Percentiles rank a stretch among this genome's conserved stretches.
These are phyloP conservation scores for Gentiana straminea DNA, from an alignment of 257 asterid species.

Conservation along the genomic window DNA sequence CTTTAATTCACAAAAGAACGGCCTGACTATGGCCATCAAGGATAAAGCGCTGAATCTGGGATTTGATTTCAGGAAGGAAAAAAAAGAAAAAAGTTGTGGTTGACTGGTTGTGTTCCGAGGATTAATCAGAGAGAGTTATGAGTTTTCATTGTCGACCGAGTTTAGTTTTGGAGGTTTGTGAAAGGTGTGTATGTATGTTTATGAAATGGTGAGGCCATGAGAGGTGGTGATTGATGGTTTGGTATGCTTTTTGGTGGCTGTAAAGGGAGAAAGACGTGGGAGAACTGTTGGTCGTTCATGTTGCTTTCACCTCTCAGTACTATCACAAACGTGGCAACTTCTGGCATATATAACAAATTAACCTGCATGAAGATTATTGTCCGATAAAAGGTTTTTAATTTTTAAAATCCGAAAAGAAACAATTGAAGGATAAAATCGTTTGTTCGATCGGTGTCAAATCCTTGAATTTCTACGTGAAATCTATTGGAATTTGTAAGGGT, in stretches of 20 bases:
- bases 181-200: neutral
- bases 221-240: constrained; percentile 8
- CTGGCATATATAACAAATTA: too few species aligned
- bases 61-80: constrained; percentile 2
- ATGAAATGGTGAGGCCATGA: constrained; percentile 12
- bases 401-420: too few species aligned
- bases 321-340: too few species aligned
- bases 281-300: constrained; percentile 26
- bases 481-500: too few species aligned
- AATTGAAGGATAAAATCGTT: too few species aligned
- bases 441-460: too few species aligned
- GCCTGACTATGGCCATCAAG: constrained; percentile 46
- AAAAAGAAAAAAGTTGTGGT: neutral
- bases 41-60: neutral
- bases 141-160: constrained; percentile 8
- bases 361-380: too few species aligned
- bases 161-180: constrained; percentile 46
- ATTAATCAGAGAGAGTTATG: neutral
- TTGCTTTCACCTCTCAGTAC: constrained; percentile 16
- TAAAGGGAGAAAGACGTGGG: constrained; percentile 38
- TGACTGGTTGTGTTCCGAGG: neutral
- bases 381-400: too few species aligned
- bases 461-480: too few species aligned
- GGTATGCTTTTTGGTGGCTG: constrained; percentile 14
- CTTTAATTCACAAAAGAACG: constrained; percentile 34